Evolutionary conservation across 495 filamentous ascomycete genomes (phyloP).

Genomic region (Penicillium atrosanguineum): DNA sequence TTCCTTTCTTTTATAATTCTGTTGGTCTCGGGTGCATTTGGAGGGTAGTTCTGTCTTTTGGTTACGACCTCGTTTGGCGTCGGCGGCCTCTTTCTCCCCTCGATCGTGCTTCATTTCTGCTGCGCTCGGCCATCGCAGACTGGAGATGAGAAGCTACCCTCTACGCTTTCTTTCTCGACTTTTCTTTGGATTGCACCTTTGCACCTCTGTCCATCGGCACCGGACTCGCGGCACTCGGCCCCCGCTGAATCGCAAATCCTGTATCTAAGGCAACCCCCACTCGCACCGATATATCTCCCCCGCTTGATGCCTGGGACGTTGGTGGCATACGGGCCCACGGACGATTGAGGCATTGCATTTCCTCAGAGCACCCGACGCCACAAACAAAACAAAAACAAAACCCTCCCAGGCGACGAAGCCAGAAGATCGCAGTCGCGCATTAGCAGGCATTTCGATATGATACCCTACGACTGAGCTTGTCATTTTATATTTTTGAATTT

Average conservation of each 20-base stretch:
- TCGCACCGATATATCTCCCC: not conserved
- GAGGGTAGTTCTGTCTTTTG: constrained; percentile 33
- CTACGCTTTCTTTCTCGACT: not conserved
- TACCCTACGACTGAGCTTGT: constrained; percentile 49
- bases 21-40: constrained; percentile 32
- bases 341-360: constrained; percentile 11
- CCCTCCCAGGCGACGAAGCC: constrained; percentile 23
- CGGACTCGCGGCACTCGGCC: not conserved
- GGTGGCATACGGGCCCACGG: not conserved
- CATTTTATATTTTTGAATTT: constrained; percentile 16
- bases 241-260: not conserved
- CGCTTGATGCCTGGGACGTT: not conserved
- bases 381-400: constrained; percentile 17
- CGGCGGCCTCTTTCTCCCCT: constrained; percentile 16
- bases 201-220: not conserved
- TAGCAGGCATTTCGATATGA: constrained; percentile 53
- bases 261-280: no score
- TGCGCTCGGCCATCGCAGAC: not conserved
- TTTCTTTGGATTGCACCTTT: not conserved
- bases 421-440: constrained; percentile 45
- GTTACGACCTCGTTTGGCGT: constrained; percentile 28
- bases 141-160: not conserved
- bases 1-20: constrained; percentile 14
- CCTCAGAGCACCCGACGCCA: constrained; percentile 20
- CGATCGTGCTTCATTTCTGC: not conserved